A percentile compares a stretch with the other conserved stretches of the same genome.
phyloP scores from a whole-genome alignment of 208 protist genomes.

The Wallacemonas sp. region DNA sequence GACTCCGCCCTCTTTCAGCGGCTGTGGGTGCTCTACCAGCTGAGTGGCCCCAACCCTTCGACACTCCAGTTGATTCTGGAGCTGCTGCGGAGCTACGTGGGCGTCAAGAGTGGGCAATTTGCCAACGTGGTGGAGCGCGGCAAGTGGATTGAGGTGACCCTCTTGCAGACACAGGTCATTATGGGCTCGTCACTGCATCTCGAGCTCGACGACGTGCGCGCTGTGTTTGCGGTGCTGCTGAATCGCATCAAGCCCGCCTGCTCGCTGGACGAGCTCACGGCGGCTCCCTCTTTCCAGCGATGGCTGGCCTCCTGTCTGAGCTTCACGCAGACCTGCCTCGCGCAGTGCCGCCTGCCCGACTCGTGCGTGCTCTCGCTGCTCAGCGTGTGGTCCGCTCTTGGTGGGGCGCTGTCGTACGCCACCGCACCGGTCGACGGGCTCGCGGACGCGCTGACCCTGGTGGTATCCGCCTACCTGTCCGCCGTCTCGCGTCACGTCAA shows the following conservation, averaged over 20 bases:
- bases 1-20: slow-evolving; percentile 27
- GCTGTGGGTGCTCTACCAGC: slow-evolving; percentile 32
- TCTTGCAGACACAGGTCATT: slow-evolving; percentile 52
- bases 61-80: slow-evolving; percentile 24
- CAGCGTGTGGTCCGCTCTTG: slow-evolving; percentile 37
- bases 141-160: slow-evolving; percentile 40
- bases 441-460: slow-evolving; percentile 7
- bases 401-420: slow-evolving; percentile 32
- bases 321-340: slow-evolving; percentile 34
- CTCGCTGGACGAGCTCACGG: slow-evolving; percentile 49
- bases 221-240: slow-evolving; percentile 41
- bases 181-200: slow-evolving; percentile 50
- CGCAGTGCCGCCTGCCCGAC: slow-evolving; percentile 27
- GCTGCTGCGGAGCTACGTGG: slow-evolving; percentile 27
- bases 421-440: slow-evolving; percentile 18
- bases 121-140: slow-evolving; percentile 16
- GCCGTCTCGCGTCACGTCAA: slow-evolving; percentile 7
- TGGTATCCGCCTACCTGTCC: slow-evolving; percentile 26
- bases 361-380: slow-evolving; percentile 33
- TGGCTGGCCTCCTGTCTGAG: slow-evolving; percentile 30
- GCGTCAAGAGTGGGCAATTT: slow-evolving; percentile 32
- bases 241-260: slow-evolving; percentile 67
- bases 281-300: slow-evolving; percentile 29
- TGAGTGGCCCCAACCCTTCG: neutral
- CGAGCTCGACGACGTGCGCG: slow-evolving; percentile 37